Evolutionary conservation across 1,284 basidiomycete species (phyloP).

Genomic region (Bondarzewia mesenterica): DNA sequence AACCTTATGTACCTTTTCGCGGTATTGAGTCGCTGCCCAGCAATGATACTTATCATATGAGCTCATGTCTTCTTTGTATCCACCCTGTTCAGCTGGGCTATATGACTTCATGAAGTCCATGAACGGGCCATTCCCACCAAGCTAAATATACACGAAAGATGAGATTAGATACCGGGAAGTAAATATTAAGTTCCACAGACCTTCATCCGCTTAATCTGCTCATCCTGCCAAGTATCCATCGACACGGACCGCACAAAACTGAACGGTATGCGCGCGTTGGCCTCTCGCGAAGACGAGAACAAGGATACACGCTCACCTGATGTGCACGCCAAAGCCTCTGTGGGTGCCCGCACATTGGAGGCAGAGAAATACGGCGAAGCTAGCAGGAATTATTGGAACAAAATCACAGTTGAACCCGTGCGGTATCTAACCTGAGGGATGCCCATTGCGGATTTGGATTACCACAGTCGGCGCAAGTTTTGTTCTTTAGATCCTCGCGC

Average conservation of each 20-base stretch:
- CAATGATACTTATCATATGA: conserved; percentile 82
- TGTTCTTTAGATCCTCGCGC: conserved; percentile 67
- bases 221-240: conserved; percentile 93
- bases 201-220: conserved; percentile 88
- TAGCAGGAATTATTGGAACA: conserved; percentile 22
- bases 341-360: conserved; percentile 88
- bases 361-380: conserved; percentile 85
- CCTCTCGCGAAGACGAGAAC: conserved; percentile 6
- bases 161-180: conserved; percentile 8
- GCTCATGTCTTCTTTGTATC: conserved; percentile 63
- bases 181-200: conserved; percentile 37
- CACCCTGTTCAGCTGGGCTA: conserved; percentile 59
- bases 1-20: conserved; percentile 63
- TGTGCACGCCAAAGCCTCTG: conserved; percentile 82
- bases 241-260: conserved; percentile 90
- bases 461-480: conserved; percentile 71
- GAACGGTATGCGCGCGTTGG: conserved; percentile 5
- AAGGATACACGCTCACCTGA: conserved; percentile 41
- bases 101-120: conserved; percentile 73
- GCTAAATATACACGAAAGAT: conserved; percentile 29
- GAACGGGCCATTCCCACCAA: conserved; percentile 82
- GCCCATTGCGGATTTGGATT: conserved; percentile 92
- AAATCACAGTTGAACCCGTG: conserved; percentile 4
- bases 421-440: conserved; percentile 49
- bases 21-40: conserved; percentile 89